phyloP scores from a whole-genome alignment of 441 rosid genomes.

The Geranium incanum region DNA sequence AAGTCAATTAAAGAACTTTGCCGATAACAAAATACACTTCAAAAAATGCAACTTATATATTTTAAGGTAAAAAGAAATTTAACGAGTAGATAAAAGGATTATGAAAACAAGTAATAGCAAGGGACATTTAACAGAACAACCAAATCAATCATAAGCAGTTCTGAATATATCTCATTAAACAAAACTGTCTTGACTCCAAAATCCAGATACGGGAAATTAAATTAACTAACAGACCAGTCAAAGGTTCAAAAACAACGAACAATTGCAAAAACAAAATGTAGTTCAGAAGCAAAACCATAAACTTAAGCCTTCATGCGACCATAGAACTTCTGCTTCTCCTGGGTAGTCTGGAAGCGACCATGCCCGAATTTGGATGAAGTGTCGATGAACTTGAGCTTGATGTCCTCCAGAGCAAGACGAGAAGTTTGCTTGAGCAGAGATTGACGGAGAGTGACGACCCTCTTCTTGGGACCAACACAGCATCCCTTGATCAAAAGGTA shows the following conservation, averaged over 20 bases:
- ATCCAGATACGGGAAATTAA: background rate
- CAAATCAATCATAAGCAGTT: background rate
- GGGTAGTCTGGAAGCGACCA: constrained; percentile 44
- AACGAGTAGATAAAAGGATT: background rate
- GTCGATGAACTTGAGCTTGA: constrained; percentile 49
- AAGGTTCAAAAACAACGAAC: background rate
- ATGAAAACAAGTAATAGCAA: background rate
- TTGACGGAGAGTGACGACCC: constrained; percentile 55
- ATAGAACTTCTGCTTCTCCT: constrained; percentile 46
- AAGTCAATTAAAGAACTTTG: no score
- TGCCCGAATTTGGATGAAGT: constrained; percentile 41
- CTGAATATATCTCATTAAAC: background rate
- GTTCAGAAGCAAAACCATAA: background rate
- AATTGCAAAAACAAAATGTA: background rate
- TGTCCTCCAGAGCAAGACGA: constrained; percentile 43
- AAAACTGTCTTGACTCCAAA: background rate
- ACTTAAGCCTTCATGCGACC: constrained; percentile 38
- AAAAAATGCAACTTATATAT: no score
- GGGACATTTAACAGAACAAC: no score
- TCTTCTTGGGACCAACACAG: constrained; percentile 55
- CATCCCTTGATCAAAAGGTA: constrained; percentile 52
- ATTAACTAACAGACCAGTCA: background rate
- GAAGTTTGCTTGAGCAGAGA: constrained; percentile 47
- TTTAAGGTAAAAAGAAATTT: background rate
- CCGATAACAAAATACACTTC: no score